Percentiles rank a stretch among this genome's conserved stretches.
These are phyloP conservation scores for Diutina mesorugosa DNA, from an alignment of 1,139 yeast genomes.

Conservation along the genomic window DNA sequence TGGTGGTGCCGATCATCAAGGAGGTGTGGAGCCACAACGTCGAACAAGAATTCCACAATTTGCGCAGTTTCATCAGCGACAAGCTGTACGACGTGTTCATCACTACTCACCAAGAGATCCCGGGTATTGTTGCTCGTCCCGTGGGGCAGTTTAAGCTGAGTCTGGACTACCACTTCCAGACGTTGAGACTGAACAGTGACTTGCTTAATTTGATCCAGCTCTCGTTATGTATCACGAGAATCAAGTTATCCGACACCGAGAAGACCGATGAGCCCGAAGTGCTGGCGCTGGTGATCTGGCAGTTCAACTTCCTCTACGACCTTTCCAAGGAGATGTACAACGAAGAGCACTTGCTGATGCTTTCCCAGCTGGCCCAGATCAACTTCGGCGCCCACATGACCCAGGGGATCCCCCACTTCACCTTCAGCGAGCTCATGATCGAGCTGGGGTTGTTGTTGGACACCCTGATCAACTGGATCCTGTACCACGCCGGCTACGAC, in stretches of 20 bases:
- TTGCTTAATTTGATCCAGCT: slow-evolving; percentile 75
- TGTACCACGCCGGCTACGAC: slow-evolving; percentile 92
- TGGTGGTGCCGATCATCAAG: slow-evolving; percentile 27
- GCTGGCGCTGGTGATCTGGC: slow-evolving; percentile 73
- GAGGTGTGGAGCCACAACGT: slow-evolving; percentile 85
- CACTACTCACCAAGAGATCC: slow-evolving; percentile 83
- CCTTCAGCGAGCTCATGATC: slow-evolving; percentile 74
- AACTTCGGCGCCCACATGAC: slow-evolving; percentile 66
- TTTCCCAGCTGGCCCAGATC: slow-evolving; percentile 67
- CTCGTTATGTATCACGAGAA: slow-evolving; percentile 75
- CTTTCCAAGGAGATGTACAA: slow-evolving; percentile 68
- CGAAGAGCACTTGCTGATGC: slow-evolving; percentile 60
- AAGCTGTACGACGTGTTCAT: slow-evolving; percentile 48
- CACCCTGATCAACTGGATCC: slow-evolving; percentile 69
- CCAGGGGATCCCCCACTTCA: slow-evolving; percentile 68
- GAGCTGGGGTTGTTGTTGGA: slow-evolving; percentile 79
- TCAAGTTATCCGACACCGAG: slow-evolving; percentile 15
- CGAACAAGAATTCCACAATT: slow-evolving; percentile 65
- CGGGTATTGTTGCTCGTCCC: slow-evolving; percentile 93
- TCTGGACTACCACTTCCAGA: slow-evolving; percentile 90
- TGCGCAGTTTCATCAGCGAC: slow-evolving; percentile 54
- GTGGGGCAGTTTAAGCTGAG: slow-evolving; percentile 90
- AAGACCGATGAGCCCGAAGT: slow-evolving; percentile 41
- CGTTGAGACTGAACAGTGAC: slow-evolving; percentile 85
- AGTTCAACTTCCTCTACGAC: slow-evolving; percentile 82